These are phyloP conservation scores for Heliamphora exappendiculata DNA, from an alignment of 148 eudicot species.

Conservation along the genomic window DNA sequence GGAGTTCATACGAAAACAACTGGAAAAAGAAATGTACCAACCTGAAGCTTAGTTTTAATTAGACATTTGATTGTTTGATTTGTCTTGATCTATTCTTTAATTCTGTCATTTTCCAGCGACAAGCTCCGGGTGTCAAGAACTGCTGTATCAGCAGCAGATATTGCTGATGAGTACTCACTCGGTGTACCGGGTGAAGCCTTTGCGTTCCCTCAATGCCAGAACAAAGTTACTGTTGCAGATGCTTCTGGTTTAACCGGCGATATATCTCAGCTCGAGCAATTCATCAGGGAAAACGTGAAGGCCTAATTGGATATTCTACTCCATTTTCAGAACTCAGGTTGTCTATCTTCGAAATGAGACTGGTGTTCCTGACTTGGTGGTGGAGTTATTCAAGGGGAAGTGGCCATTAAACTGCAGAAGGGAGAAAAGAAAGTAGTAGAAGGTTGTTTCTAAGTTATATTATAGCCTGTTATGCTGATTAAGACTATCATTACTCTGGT, in stretches of 20 bases:
- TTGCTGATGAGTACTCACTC: constrained; percentile 59
- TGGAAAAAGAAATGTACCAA: constrained; percentile 93
- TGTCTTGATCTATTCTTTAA: neutral
- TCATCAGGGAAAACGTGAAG: constrained; percentile 32
- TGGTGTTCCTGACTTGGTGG: neutral
- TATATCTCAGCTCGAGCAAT: constrained; percentile 62
- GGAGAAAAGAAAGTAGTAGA: neutral
- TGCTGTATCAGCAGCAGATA: constrained; percentile 69
- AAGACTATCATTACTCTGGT: no score
- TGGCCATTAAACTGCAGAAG: neutral
- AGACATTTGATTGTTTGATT: neutral
- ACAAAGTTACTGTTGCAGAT: constrained; percentile 68
- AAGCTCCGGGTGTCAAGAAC: constrained; percentile 81
- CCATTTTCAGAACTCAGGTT: neutral
- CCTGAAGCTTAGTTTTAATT: neutral
- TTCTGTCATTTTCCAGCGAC: constrained; percentile 37
- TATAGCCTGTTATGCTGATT: neutral
- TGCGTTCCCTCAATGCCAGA: constrained; percentile 68
- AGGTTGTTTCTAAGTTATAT: neutral
- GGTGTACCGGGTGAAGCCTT: constrained; percentile 71
- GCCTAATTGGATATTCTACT: neutral
- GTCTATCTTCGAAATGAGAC: neutral
- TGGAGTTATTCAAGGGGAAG: neutral
- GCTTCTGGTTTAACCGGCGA: constrained; percentile 71
- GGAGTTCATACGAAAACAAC: constrained; percentile 87